Conservation (phyloP, 176 grass and related monocot species). For the Ananas comosus region DNA sequence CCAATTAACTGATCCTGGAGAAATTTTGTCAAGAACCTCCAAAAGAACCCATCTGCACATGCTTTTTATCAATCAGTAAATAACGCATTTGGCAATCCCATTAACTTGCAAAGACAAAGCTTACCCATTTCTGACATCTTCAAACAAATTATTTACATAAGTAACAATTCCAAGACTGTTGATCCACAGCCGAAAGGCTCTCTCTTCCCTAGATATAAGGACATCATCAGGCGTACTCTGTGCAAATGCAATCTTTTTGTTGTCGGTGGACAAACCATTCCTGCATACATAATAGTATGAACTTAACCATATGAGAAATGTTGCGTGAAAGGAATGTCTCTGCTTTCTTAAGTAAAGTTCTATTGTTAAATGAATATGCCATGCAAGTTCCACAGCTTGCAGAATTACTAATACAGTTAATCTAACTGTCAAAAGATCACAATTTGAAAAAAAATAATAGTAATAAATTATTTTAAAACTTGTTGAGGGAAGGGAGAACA, state of each 20-base stretch:
- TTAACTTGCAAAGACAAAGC: neutral
- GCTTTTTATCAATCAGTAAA: neutral
- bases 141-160: constrained; percentile 97
- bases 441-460: neutral
- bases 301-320: neutral
- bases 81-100: neutral
- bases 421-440: no score
- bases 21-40: constrained; percentile 96
- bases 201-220: constrained; percentile 85
- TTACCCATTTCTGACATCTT: constrained; percentile 96
- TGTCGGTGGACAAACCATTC: constrained; percentile 70
- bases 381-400: no score
- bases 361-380: no score
- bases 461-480: neutral
- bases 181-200: constrained; percentile 97
- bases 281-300: constrained; percentile 21
- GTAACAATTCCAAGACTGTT: constrained; percentile 87
- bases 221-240: constrained; percentile 68
- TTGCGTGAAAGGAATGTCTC: no score
- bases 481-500: neutral
- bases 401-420: no score
- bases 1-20: constrained; percentile 86
- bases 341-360: no score
- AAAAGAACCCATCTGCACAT: constrained; percentile 95
- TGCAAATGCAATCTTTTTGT: constrained; percentile 3